Percentiles rank a stretch among this genome's conserved stretches.
Conservation (phyloP, 345 rosid species). For the Brassica juncea region DNA sequence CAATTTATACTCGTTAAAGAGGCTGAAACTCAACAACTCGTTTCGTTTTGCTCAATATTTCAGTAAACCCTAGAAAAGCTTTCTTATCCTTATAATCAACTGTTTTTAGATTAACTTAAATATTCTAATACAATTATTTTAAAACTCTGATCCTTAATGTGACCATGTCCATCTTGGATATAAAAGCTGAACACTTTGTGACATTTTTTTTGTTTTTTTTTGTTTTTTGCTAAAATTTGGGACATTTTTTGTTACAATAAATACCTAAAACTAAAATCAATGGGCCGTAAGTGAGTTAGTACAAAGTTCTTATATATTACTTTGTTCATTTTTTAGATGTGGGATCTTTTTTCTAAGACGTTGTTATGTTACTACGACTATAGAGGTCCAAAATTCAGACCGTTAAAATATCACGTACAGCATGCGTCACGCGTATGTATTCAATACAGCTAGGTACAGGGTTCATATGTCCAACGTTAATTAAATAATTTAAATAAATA, state of each 20-base stretch:
- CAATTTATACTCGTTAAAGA: background rate
- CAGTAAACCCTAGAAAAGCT: background rate
- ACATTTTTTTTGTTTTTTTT: background rate
- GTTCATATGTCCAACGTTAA: background rate
- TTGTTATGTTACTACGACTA: background rate
- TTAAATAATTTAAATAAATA: background rate
- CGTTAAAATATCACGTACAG: background rate
- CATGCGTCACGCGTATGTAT: constrained; percentile 23
- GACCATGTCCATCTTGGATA: background rate
- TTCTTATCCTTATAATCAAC: background rate
- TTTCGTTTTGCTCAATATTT: background rate
- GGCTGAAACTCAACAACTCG: background rate
- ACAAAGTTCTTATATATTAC: too few species aligned
- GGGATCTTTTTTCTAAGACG: background rate
- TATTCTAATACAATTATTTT: background rate
- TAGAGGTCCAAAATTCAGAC: background rate
- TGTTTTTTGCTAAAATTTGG: background rate
- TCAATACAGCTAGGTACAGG: background rate
- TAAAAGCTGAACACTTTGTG: background rate
- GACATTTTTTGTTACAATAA: background rate
- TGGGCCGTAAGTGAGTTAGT: too few species aligned
- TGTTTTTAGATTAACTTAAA: too few species aligned
- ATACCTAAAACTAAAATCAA: background rate
- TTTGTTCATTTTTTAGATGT: too few species aligned
- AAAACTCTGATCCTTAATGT: background rate